A percentile compares a stretch with the other conserved stretches of the same genome.
These are phyloP conservation scores for Isatis lusitanica DNA, from an alignment of 441 rosid species.

Conservation along the genomic window DNA sequence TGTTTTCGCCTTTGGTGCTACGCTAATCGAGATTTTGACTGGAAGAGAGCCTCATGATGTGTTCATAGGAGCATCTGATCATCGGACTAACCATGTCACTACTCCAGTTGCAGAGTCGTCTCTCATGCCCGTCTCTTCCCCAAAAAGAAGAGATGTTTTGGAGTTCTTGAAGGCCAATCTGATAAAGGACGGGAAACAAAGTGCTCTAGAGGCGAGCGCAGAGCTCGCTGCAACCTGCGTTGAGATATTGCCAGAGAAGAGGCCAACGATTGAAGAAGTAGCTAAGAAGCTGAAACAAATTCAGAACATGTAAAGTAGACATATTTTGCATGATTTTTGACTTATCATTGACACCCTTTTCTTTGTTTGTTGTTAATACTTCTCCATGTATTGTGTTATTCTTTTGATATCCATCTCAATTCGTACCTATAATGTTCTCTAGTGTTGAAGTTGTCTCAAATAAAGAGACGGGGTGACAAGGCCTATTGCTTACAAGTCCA, in stretches of 20 bases:
- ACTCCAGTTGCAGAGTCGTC: neutral
- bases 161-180: slow-evolving; percentile 7
- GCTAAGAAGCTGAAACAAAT: neutral
- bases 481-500: neutral
- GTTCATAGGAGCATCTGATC: slow-evolving; percentile 11
- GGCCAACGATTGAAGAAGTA: slow-evolving; percentile 17
- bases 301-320: neutral
- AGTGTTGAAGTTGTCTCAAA: neutral
- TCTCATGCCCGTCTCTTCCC: neutral
- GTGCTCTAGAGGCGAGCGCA: neutral
- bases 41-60: slow-evolving; percentile 8
- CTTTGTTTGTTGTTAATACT: too few relatives aligned
- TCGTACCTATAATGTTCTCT: neutral
- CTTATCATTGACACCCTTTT: too few relatives aligned
- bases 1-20: slow-evolving; percentile 25
- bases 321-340: too few relatives aligned
- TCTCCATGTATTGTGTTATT: neutral
- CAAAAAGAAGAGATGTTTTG: slow-evolving; percentile 10
- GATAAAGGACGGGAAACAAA: neutral
- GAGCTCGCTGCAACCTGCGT: slow-evolving; percentile 20
- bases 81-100: neutral
- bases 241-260: neutral
- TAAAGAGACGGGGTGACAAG: neutral
- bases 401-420: neutral
- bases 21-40: slow-evolving; percentile 1